Percentiles rank a stretch among this genome's conserved stretches.
Conservation (phyloP, 2,329 filamentous ascomycete species). For the Lachnellula suecica region DNA sequence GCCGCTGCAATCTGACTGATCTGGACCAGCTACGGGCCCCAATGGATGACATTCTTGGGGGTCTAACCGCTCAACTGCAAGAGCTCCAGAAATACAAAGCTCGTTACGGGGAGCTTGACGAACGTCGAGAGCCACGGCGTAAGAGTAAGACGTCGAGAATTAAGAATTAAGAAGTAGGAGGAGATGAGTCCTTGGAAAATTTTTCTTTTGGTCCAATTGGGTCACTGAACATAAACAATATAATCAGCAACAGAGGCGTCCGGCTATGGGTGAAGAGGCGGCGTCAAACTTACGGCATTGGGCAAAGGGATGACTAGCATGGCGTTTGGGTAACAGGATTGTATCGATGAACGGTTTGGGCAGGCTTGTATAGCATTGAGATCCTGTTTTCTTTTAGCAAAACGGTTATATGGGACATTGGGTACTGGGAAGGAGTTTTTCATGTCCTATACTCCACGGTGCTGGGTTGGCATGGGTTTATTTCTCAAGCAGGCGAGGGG, state of each 20-base stretch:
- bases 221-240: background rate
- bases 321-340: slow-evolving; percentile 1
- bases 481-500: background rate
- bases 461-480: background rate
- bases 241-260: background rate
- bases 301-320: background rate
- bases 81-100: slow-evolving; percentile 62
- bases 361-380: slow-evolving; percentile 2
- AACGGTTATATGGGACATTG: background rate
- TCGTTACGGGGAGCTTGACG: slow-evolving; percentile 21
- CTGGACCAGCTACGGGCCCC: slow-evolving; percentile 75
- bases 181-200: background rate
- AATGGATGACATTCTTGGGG: slow-evolving; percentile 69
- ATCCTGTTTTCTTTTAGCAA: background rate
- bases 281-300: background rate
- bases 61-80: slow-evolving; percentile 58
- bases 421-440: background rate
- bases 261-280: background rate
- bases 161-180: background rate
- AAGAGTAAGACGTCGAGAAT: background rate
- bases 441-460: background rate
- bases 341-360: background rate
- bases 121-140: background rate
- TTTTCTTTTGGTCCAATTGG: too few relatives aligned
- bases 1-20: slow-evolving; percentile 58